A percentile compares a stretch with the other conserved stretches of the same genome.
phyloP scores from a whole-genome alignment of 1,284 basidiomycete genomes.

The Cryptococcus sp. region DNA sequence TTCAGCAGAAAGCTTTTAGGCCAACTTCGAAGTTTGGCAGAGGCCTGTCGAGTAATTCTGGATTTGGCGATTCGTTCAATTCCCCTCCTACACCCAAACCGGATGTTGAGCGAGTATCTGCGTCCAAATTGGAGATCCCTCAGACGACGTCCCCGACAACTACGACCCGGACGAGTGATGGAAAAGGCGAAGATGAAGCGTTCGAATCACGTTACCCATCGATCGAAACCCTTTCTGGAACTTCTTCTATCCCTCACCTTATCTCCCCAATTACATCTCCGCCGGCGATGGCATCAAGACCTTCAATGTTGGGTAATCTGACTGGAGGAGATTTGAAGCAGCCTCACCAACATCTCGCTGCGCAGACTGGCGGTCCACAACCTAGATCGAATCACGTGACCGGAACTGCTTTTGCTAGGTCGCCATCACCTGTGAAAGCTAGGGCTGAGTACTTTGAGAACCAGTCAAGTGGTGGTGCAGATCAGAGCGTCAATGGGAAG shows the following conservation, averaged over 20 bases:
- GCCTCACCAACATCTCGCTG: conserved; percentile 3
- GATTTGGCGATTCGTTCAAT: neutral
- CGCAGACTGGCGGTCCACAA: conserved; percentile 10
- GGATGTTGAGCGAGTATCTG: conserved; percentile 1
- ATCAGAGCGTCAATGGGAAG: neutral
- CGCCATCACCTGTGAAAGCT: conserved; percentile 10
- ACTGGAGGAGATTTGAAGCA: conserved; percentile 34
- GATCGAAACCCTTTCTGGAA: conserved; percentile 33
- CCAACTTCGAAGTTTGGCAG: conserved; percentile 1
- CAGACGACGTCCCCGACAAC: conserved; percentile 8
- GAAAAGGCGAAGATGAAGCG: conserved; percentile 24
- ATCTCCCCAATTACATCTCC: conserved; percentile 22
- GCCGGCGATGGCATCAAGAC: conserved; percentile 8
- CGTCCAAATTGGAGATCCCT: neutral
- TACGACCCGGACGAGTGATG: conserved; percentile 2
- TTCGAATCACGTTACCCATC: conserved; percentile 47
- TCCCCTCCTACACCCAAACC: conserved; percentile 2
- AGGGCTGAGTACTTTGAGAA: conserved; percentile 18
- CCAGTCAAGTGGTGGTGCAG: neutral
- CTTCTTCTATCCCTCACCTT: conserved; percentile 11
- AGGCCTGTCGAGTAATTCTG: neutral
- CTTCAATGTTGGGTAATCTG: conserved; percentile 34
- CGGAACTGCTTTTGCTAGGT: conserved; percentile 40
- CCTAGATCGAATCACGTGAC: conserved; percentile 48
- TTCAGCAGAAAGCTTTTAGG: neutral